Percentiles rank a stretch among this genome's conserved stretches.
Evolutionary conservation across 2,329 filamentous ascomycete genomes (phyloP).

Genomic region (Fusarium dlaminii): DNA sequence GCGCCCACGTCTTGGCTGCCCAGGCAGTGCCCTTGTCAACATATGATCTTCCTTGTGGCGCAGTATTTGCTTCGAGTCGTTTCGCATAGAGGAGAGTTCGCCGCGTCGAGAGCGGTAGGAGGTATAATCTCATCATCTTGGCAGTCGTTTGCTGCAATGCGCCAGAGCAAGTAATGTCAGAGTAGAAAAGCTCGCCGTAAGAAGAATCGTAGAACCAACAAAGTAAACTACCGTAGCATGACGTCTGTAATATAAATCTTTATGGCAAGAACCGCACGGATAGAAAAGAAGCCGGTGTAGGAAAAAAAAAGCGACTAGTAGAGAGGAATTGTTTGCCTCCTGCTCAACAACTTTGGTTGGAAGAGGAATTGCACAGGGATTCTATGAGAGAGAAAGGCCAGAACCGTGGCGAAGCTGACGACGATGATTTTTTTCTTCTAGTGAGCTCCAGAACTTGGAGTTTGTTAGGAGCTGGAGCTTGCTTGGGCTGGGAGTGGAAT

Average conservation of each 20-base stretch:
- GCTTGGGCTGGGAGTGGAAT: constrained; percentile 1
- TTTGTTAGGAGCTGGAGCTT: not conserved
- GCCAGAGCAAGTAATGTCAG: not conserved
- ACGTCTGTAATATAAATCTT: constrained; percentile 10
- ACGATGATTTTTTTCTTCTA: constrained; percentile 26
- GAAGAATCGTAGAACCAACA: not conserved
- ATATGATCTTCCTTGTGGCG: constrained; percentile 59
- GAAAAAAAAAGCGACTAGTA: not conserved
- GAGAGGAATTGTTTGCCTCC: constrained; percentile 16
- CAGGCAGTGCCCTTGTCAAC: constrained; percentile 76
- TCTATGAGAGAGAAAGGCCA: not conserved
- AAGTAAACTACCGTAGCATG: constrained; percentile 29
- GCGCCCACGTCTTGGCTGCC: constrained; percentile 80
- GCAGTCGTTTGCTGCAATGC: not conserved
- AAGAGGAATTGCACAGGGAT: not conserved
- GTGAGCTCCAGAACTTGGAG: constrained; percentile 6
- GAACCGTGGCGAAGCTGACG: constrained; percentile 42
- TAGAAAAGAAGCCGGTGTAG: constrained; percentile 4
- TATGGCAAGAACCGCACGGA: constrained; percentile 5
- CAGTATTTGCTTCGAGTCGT: constrained; percentile 67
- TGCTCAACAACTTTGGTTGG: constrained; percentile 19
- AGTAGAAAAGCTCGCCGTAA: not conserved
- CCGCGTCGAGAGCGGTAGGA: constrained; percentile 91
- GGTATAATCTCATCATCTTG: constrained; percentile 91
- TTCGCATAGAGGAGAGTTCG: constrained; percentile 94